Base-by-base conservation (phyloP, 257 asterid species). In the Solanum megistacrolobum region DNA sequence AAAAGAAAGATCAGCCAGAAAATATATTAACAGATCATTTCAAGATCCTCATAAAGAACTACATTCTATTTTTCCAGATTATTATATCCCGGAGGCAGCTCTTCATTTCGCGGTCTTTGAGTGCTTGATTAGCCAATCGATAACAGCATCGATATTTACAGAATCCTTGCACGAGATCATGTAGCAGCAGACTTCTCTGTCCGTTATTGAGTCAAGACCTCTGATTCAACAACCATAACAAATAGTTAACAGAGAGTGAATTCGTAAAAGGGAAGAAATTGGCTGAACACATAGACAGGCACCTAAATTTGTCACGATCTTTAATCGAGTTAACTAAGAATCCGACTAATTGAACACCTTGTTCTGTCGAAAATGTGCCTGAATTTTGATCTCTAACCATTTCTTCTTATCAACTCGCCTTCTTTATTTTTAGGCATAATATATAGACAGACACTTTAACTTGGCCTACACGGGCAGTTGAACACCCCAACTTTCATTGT, bases 121-220 rank as follows among this genome's bases (percentile, higher is more conserved):
- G 91, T 95, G 98, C 91, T 93, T 92, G 65, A 96, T 95, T 21
- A 96, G 98, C 98, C 98, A 96, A 91, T 96, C 96, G 27, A 96
- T 94, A 89, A 96, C 98, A 4, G 88, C 90, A 79, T 96, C 98
- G 39, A 96, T 95, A 91, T 96, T 96, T 84, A 94, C 91, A 5
- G 95, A 91, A 9, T 96, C 98, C 94, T 94, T 96, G 94, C 99
- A 96, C 13, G 99, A 96, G 87, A 95, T 94, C 99, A 96, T 96
- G 48, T 95, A 95, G 93, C 99, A 94, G 94, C 98, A 94, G 35
- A 96, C 98, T 93, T 96, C 99, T 89, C 98, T 93, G 76, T 94
- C 98, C 5, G 93, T 46, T 52, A 94, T 87, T 8, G 96, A 91
- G 43, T 89, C 93, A 21, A 94, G 92, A 88, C 92, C 95, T 89